phyloP scores from a whole-genome alignment of 257 asterid species.

The Petunia secreta region DNA sequence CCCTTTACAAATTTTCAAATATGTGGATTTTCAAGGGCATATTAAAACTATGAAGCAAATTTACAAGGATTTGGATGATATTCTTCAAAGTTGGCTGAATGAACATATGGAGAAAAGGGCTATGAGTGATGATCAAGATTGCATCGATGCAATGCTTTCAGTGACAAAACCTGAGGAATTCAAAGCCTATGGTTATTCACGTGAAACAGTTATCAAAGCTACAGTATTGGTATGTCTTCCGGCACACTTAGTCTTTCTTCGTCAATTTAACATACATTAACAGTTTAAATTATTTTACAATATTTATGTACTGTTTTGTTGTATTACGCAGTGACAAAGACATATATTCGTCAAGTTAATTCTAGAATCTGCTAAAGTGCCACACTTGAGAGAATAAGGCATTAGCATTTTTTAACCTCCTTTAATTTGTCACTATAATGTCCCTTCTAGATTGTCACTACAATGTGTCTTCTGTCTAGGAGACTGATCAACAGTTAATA shows the following conservation, averaged over 20 bases:
- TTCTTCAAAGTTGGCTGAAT: slow-evolving; percentile 42
- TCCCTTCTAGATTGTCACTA: too few species aligned
- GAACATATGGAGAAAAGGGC: slow-evolving; percentile 37
- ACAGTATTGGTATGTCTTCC: slow-evolving; percentile 35
- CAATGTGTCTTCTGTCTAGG: too few species aligned
- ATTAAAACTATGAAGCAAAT: slow-evolving; percentile 47
- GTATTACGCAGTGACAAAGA: too few species aligned
- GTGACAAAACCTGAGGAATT: slow-evolving; percentile 38
- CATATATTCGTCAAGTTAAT: too few species aligned
- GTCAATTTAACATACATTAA: too few species aligned
- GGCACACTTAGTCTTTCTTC: not conserved
- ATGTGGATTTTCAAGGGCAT: slow-evolving; percentile 52
- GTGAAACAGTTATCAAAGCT: slow-evolving; percentile 15
- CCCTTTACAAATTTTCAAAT: slow-evolving; percentile 38
- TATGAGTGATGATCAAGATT: slow-evolving; percentile 39
- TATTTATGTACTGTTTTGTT: too few species aligned
- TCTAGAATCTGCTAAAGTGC: too few species aligned
- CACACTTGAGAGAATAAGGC: too few species aligned
- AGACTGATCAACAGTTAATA: too few species aligned
- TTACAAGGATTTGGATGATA: slow-evolving; percentile 37
- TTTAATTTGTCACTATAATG: too few species aligned
- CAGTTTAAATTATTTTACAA: too few species aligned
- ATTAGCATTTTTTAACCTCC: too few species aligned
- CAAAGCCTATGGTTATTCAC: slow-evolving; percentile 8
- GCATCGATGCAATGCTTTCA: slow-evolving; percentile 62